Conservation (phyloP, 2,329 filamentous ascomycete genomes). For the Botrytis cinerea region DNA sequence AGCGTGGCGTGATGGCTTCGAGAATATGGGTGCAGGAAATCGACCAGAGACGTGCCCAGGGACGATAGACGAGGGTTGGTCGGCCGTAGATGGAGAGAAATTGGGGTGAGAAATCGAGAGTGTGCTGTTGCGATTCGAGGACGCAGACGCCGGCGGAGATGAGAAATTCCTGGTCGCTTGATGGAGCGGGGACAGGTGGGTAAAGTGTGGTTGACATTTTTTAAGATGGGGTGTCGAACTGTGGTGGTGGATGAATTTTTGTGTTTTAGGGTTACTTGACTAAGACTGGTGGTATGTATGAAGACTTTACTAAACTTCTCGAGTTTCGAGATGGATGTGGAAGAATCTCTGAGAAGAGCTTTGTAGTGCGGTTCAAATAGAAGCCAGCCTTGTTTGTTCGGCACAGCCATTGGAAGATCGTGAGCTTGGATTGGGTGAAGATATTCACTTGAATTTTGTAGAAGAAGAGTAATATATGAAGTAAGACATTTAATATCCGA, state of each 20-base stretch:
- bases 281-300: neutral
- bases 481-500: neutral
- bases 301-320: neutral
- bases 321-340: neutral
- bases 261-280: neutral
- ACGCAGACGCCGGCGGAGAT: neutral
- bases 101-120: neutral
- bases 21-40: neutral
- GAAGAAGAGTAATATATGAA: neutral
- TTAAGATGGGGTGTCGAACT: neutral
- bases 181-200: neutral
- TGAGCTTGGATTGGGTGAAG: neutral
- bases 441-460: neutral
- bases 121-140: neutral
- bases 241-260: neutral
- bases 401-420: neutral
- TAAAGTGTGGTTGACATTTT: neutral
- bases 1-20: neutral
- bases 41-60: slow-evolving; percentile 9
- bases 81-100: slow-evolving; percentile 1
- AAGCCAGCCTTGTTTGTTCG: neutral
- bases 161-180: slow-evolving; percentile 8
- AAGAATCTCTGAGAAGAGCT: neutral
- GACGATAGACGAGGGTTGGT: neutral
- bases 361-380: neutral